Base-by-base conservation (phyloP, 345 rosid species). In the Acer negundo region DNA sequence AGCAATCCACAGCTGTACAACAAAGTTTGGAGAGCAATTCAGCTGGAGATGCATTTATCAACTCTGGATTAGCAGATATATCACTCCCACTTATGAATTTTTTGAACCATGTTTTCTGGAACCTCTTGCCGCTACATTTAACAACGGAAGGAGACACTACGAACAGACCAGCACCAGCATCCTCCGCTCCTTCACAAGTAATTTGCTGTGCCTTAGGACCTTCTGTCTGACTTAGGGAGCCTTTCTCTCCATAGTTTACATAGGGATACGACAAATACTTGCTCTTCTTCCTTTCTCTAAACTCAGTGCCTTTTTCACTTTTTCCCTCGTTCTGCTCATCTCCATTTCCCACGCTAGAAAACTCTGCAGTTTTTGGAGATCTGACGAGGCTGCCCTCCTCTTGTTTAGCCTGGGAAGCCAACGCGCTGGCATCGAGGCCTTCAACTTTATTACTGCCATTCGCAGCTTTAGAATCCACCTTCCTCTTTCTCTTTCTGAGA, bases 181-280 rank as follows among this genome's bases (percentile, higher is more conserved):
- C 76, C 67, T 61, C 81, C 64, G 31, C 59, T 8, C 26, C 75
- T 7, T 81, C 88, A 68, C 28, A 62, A 75, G 78, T 73, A 66
- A 49, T 81, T 67, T 74, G 67, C 64, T 15, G 70, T 53, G 40
- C 42, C 65, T 28, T 62, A n/a, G 64, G 31, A 42, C 78, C 84
- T 73, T 83, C 87, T 3, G 67, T 70, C 76, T 80, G 86, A 74
- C 24, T 31, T 49, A 65, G 77, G 23, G 28, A 23, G 76, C 77
- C 74, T 67, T 79, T 87, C 9, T 69, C 68, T 69, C 58, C 92
- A 85, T 66, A 82, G 69, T 85, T 86, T 31, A 92, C 83, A 78
- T 80, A 92, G 61, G 96, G 96, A 84, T 87, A 90, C 2, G 90
- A 86, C 72, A 92, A 82, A 72, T 88, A 92, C 86, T 82, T 92